Conservation (phyloP, 1,284 basidiomycete genomes). For the Naganishia liquefaciens region DNA sequence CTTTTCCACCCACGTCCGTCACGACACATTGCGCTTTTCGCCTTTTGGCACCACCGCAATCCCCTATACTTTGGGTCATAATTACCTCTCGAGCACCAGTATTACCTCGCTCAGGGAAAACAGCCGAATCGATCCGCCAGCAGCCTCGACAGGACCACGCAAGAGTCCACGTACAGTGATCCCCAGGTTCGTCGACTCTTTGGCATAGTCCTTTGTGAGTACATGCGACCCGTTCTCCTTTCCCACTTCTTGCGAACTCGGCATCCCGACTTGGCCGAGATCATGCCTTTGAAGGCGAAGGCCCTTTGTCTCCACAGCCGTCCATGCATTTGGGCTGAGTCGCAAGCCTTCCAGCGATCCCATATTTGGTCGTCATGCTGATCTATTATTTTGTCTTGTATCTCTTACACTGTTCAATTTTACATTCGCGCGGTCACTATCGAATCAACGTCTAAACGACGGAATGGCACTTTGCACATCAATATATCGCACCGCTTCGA, state of each 20-base stretch:
- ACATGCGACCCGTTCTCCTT: not conserved
- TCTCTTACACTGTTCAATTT: not conserved
- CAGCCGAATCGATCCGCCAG: not conserved
- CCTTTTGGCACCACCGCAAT: not conserved
- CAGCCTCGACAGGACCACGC: constrained; percentile 21
- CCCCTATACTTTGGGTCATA: constrained; percentile 17
- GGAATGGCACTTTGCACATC: no score
- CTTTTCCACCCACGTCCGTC: constrained; percentile 23
- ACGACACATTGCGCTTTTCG: constrained; percentile 6
- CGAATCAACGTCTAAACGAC: no score
- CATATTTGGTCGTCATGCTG: not conserved
- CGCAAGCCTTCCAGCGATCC: not conserved
- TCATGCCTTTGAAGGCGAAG: not conserved
- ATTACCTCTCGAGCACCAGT: constrained; percentile 21
- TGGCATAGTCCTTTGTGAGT: constrained; percentile 28
- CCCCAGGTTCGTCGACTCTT: constrained; percentile 25
- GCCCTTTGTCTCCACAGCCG: not conserved
- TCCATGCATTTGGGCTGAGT: no score
- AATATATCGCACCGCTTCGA: no score
- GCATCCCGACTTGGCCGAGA: not conserved
- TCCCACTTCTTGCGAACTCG: not conserved
- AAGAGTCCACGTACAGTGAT: constrained; percentile 24
- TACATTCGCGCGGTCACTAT: no score
- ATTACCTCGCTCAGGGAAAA: not conserved
- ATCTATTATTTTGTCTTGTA: not conserved